These are phyloP conservation scores for Tetrapyrgos nigripes DNA, from an alignment of 1,284 basidiomycete species.

Conservation along the genomic window DNA sequence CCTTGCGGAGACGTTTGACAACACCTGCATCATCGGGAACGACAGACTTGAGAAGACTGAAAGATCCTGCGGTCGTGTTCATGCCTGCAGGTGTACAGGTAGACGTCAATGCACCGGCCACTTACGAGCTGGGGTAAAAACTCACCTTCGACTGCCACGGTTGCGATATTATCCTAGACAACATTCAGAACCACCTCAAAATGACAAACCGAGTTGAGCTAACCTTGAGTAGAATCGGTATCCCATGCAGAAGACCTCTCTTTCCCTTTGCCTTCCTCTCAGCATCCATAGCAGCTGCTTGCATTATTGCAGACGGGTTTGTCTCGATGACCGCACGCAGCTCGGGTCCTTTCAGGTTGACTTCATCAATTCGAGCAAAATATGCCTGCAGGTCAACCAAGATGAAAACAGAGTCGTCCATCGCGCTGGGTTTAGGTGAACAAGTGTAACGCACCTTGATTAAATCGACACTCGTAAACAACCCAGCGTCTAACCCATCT, in stretches of 20 bases:
- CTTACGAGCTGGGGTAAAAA: background rate
- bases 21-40: constrained; percentile 70
- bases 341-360: constrained; percentile 66
- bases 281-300: constrained; percentile 59
- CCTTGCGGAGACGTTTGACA: constrained; percentile 61
- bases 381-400: constrained; percentile 54
- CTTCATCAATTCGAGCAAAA: constrained; percentile 73
- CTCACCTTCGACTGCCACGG: constrained; percentile 57
- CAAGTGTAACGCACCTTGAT: constrained; percentile 53
- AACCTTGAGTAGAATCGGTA: constrained; percentile 74
- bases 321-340: constrained; percentile 69
- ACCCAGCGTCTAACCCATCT: constrained; percentile 52
- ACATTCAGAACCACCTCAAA: background rate
- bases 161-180: constrained; percentile 65
- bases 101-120: no score
- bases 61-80: constrained; percentile 72
- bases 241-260: constrained; percentile 68
- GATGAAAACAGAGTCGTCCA: background rate
- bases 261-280: constrained; percentile 55
- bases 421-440: background rate
- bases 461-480: constrained; percentile 69
- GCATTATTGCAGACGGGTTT: constrained; percentile 63
- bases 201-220: background rate
- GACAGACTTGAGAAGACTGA: constrained; percentile 59
- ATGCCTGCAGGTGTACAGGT: constrained; percentile 63